A percentile compares a stretch with the other conserved stretches of the same genome.
These are phyloP conservation scores for Penicillium sp. DNA, from an alignment of 2,329 filamentous ascomycete species.

Conservation along the genomic window DNA sequence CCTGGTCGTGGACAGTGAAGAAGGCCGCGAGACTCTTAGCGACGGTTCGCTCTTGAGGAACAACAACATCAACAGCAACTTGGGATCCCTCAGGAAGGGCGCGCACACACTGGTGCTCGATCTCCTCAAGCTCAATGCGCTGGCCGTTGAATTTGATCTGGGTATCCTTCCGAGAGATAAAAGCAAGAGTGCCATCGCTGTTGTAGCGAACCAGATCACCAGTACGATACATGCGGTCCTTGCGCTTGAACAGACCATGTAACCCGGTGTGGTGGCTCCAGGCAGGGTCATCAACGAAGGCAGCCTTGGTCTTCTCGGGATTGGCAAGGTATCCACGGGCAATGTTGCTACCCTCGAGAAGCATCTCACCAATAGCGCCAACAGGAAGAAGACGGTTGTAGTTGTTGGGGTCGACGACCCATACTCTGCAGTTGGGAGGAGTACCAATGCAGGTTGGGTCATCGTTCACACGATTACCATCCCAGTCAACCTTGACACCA, in stretches of 20 bases:
- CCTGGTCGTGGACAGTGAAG: conserved; percentile 25
- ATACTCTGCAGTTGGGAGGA: conserved; percentile 33
- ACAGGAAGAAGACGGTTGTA: conserved; percentile 39
- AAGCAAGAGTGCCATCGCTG: conserved; percentile 30
- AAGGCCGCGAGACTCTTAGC: conserved; percentile 34
- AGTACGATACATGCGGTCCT: conserved; percentile 36
- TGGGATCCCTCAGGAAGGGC: conserved; percentile 36
- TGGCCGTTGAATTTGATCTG: conserved; percentile 44
- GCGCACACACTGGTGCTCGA: conserved; percentile 42
- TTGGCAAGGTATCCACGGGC: conserved; percentile 44
- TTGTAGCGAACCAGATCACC: conserved; percentile 39
- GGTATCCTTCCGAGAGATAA: conserved; percentile 33
- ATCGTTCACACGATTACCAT: conserved; percentile 27
- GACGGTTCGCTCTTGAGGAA: conserved; percentile 28
- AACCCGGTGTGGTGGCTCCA: conserved; percentile 28
- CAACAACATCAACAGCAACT: conserved; percentile 43
- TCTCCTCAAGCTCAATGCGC: conserved; percentile 45
- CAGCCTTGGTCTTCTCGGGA: conserved; percentile 31
- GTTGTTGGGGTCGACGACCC: conserved; percentile 40
- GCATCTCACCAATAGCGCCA: conserved; percentile 46
- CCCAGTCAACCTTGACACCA: conserved; percentile 30
- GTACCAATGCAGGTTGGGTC: conserved; percentile 35
- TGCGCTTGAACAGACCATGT: conserved; percentile 20
- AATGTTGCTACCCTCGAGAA: conserved; percentile 46
- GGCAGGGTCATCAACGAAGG: conserved; percentile 33